A percentile compares a stretch with the other conserved stretches of the same genome.
Evolutionary conservation across 23 red algal genomes (phyloP).

Genomic region (Gracilaria gracilis): DNA sequence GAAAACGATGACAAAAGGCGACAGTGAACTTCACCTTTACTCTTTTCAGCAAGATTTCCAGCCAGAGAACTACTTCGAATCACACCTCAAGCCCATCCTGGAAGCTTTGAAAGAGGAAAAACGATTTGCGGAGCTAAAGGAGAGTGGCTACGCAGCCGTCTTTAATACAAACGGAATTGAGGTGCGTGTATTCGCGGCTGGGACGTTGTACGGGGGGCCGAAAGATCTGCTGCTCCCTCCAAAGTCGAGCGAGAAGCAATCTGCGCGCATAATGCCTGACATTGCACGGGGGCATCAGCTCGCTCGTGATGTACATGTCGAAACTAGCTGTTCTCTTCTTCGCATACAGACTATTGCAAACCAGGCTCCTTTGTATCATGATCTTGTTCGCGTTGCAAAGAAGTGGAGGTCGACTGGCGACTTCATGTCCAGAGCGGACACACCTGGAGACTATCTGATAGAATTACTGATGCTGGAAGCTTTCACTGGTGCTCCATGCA

Average conservation of each 20-base stretch:
- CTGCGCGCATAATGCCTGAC: neutral
- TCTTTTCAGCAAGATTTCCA: constrained; percentile 44
- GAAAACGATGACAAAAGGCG: constrained; percentile 33
- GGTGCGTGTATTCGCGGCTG: constrained; percentile 47
- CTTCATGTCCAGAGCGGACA: constrained; percentile 40
- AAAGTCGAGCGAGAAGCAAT: constrained; percentile 16
- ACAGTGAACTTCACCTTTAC: constrained; percentile 34
- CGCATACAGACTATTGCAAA: constrained; percentile 36
- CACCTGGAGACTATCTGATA: constrained; percentile 63
- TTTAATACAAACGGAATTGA: constrained; percentile 47
- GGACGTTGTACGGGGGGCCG: constrained; percentile 47
- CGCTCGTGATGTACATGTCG: constrained; percentile 56
- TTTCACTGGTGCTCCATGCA: constrained; percentile 43
- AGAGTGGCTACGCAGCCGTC: constrained; percentile 39
- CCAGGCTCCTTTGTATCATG: constrained; percentile 58
- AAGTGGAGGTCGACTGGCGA: constrained; percentile 56
- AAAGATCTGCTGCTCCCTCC: constrained; percentile 43
- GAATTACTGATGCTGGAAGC: constrained; percentile 69
- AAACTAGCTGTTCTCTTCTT: constrained; percentile 55
- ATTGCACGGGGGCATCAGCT: constrained; percentile 1
- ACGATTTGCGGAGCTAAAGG: constrained; percentile 24
- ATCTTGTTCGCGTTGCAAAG: constrained; percentile 69
- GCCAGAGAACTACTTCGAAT: constrained; percentile 51
- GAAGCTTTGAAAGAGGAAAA: constrained; percentile 30
- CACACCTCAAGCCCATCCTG: constrained; percentile 51